Evolutionary conservation across 139 green algal species (phyloP).

Genomic region (Chlamydomonas eustigma): DNA sequence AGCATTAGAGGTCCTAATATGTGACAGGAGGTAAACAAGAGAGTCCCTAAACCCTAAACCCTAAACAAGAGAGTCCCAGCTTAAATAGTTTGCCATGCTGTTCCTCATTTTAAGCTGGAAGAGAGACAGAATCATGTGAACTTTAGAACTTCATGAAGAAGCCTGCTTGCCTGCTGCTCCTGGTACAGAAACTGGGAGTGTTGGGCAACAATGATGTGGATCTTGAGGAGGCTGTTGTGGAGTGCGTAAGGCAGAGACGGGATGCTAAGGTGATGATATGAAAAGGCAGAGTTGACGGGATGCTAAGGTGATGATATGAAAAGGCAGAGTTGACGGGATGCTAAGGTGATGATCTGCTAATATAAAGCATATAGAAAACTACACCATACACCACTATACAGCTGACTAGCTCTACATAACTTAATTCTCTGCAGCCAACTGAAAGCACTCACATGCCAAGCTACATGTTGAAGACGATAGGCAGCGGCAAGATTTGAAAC

Average conservation of each 20-base stretch:
- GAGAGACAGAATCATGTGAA: neutral
- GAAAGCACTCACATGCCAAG: no score
- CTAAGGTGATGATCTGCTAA: neutral
- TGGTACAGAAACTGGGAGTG: neutral
- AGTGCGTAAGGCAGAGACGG: neutral
- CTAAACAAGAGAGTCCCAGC: neutral
- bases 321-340: neutral
- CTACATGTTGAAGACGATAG: no score
- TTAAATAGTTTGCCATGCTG: no score
- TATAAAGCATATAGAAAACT: neutral
- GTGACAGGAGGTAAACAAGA: neutral
- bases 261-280: slow-evolving; percentile 8
- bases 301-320: neutral
- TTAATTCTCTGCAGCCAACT: no score
- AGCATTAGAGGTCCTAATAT: neutral
- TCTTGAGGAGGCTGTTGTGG: neutral
- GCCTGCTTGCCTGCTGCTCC: neutral
- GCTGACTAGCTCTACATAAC: no score
- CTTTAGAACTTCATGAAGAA: neutral
- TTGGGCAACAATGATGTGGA: neutral
- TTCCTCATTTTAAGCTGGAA: no score
- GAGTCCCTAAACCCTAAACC: neutral
- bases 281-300: neutral
- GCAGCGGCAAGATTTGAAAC: no score
- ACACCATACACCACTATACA: no score